phyloP scores from a whole-genome alignment of 805 yeast genomes.

The Saccharomyces jurei region DNA sequence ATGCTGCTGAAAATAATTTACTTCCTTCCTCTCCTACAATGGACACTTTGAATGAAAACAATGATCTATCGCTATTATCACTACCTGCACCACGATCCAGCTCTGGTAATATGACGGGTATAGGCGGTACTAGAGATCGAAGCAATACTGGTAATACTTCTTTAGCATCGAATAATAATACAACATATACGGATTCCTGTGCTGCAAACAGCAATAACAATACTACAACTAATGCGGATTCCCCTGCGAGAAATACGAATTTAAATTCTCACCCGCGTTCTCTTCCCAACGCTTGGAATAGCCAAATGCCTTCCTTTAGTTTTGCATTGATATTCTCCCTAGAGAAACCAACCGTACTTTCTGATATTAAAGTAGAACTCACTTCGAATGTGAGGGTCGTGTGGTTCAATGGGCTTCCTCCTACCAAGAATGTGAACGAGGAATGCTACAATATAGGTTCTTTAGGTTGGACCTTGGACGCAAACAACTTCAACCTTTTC shows the following conservation, averaged over 20 bases:
- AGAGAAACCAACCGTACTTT: constrained; percentile 33
- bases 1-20: not conserved
- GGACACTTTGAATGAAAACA: not conserved
- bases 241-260: not conserved
- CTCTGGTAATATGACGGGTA: not conserved
- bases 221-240: not conserved
- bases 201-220: not conserved
- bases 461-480: constrained; percentile 38
- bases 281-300: constrained; percentile 1
- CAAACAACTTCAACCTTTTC: constrained; percentile 39
- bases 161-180: not conserved
- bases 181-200: not conserved
- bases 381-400: constrained; percentile 35
- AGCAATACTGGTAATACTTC: not conserved
- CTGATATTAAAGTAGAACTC: constrained; percentile 36
- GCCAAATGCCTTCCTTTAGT: constrained; percentile 37
- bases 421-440: constrained; percentile 33
- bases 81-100: not conserved
- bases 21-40: not conserved
- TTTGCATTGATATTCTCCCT: constrained; percentile 44
- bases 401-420: constrained; percentile 48
- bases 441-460: constrained; percentile 44
- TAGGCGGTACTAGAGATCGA: not conserved
- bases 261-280: not conserved
- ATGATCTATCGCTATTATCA: not conserved